phyloP scores from a whole-genome alignment of 2,329 filamentous ascomycete genomes.

The Xylogone sp. region DNA sequence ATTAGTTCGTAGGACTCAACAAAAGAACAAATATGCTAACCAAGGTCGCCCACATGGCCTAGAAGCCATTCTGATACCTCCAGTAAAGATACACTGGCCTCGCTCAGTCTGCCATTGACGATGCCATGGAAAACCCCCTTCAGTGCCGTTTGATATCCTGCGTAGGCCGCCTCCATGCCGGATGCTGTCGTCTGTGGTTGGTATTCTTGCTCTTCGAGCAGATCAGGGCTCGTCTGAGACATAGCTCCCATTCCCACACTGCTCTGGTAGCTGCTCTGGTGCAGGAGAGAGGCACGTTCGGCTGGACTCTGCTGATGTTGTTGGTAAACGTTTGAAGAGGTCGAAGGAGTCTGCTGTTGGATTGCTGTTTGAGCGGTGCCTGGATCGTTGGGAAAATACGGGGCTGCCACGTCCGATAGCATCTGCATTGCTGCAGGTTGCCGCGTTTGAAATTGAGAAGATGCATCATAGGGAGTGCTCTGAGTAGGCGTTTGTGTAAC shows the following conservation, averaged over 20 bases:
- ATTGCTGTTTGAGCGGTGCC: conserved; percentile 53
- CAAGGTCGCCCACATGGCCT: conserved; percentile 60
- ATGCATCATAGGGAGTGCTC: conserved; percentile 66
- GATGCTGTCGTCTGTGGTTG: conserved; percentile 33
- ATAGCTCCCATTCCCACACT: conserved; percentile 46
- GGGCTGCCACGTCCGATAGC: conserved; percentile 66
- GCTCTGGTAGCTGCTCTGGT: conserved; percentile 41
- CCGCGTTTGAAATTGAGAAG: conserved; percentile 70
- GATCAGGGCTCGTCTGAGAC: conserved; percentile 36
- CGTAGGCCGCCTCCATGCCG: conserved; percentile 63
- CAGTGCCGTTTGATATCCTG: conserved; percentile 58
- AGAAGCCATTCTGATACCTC: conserved; percentile 65
- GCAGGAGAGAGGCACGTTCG: conserved; percentile 52
- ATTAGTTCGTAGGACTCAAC: conserved; percentile 25
- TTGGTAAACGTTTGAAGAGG: conserved; percentile 57
- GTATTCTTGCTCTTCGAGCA: conserved; percentile 57
- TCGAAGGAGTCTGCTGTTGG: conserved; percentile 46
- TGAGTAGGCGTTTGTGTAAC: conserved; percentile 61
- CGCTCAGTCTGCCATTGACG: conserved; percentile 53
- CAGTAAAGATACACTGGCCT: conserved; percentile 55
- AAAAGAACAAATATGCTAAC: conserved; percentile 43
- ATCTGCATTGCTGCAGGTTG: conserved; percentile 76
- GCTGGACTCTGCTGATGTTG: conserved; percentile 45
- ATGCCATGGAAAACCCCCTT: conserved; percentile 60
- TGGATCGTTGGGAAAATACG: conserved; percentile 71